Conservation (phyloP, 176 grass and related monocot species). For the Triticum timopheevii region DNA sequence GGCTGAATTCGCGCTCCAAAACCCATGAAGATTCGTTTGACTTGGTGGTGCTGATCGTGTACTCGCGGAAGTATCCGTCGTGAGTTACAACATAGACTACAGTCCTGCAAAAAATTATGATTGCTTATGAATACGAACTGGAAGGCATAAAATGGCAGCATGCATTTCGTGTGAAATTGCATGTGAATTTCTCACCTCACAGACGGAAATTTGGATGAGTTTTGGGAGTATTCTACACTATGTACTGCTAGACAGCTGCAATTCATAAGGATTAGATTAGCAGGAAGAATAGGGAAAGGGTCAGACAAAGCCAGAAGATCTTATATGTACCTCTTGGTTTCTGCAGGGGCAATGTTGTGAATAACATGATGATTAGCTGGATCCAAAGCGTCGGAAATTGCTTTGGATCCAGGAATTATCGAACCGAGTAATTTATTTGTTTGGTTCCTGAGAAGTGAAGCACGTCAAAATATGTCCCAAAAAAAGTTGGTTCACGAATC, state of each 20-base stretch:
- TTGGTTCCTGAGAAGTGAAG: slow-evolving; percentile 57
- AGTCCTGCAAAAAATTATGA: slow-evolving; percentile 42
- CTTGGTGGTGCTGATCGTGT: slow-evolving; percentile 44
- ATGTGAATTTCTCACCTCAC: slow-evolving; percentile 46
- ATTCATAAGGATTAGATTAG: slow-evolving; percentile 23
- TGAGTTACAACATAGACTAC: slow-evolving; percentile 62
- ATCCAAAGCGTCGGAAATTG: slow-evolving; percentile 78
- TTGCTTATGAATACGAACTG: background rate
- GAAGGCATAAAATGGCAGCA: too few species aligned
- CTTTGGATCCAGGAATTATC: slow-evolving; percentile 65
- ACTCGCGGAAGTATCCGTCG: slow-evolving; percentile 81
- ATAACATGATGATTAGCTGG: slow-evolving; percentile 93
- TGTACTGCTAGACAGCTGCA: slow-evolving; percentile 64
- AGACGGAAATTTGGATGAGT: slow-evolving; percentile 52
- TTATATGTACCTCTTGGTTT: slow-evolving; percentile 69
- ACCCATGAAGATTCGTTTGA: slow-evolving; percentile 71
- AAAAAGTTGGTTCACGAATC: slow-evolving; percentile 6
- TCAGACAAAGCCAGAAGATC: background rate
- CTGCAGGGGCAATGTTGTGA: slow-evolving; percentile 62
- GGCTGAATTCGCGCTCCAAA: slow-evolving; percentile 73
- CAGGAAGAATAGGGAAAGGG: slow-evolving; percentile 3
- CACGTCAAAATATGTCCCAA: slow-evolving; percentile 3
- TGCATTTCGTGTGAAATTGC: background rate
- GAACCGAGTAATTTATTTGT: slow-evolving; percentile 62
- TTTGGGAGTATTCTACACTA: slow-evolving; percentile 58